These are phyloP conservation scores for Spatholobus suberectus DNA, from an alignment of 306 rosid genomes.

Conservation along the genomic window DNA sequence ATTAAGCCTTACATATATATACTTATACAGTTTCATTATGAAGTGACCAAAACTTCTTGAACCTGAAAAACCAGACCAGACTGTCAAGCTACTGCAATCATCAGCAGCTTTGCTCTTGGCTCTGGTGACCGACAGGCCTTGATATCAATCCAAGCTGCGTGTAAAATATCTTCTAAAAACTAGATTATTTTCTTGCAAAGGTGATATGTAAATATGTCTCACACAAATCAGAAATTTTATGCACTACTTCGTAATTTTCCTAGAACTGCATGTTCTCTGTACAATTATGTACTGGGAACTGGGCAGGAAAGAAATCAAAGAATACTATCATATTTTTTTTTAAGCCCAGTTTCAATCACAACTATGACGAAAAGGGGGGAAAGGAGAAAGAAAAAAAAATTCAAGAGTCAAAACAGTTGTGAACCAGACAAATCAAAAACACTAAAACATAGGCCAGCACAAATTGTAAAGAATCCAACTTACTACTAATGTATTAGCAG, in stretches of 20 bases:
- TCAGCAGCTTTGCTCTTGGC: slow-evolving; percentile 9
- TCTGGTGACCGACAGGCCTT: slow-evolving; percentile 24
- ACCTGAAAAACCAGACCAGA: slow-evolving; percentile 45
- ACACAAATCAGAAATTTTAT: background rate
- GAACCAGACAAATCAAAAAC: background rate
- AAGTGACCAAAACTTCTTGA: slow-evolving; percentile 25
- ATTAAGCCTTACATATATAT: background rate
- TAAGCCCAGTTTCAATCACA: background rate
- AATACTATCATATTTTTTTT: background rate
- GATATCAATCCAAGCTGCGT: slow-evolving; percentile 12
- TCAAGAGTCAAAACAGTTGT: background rate
- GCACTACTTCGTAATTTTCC: background rate
- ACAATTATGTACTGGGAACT: background rate
- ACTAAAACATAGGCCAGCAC: background rate
- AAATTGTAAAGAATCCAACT: slow-evolving; percentile 13
- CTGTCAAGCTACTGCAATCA: slow-evolving; percentile 20
- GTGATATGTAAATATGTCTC: background rate
- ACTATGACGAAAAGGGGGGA: background rate
- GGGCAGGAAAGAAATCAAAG: background rate
- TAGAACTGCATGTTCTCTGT: background rate
- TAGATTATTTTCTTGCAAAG: background rate
- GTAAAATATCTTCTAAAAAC: slow-evolving; percentile 30
- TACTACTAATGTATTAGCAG: slow-evolving; percentile 10
- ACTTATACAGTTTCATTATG: background rate
- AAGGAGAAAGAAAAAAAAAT: background rate